Conservation (phyloP, 352 stramenopile genomes). For the Phytophthora agathidicida region DNA sequence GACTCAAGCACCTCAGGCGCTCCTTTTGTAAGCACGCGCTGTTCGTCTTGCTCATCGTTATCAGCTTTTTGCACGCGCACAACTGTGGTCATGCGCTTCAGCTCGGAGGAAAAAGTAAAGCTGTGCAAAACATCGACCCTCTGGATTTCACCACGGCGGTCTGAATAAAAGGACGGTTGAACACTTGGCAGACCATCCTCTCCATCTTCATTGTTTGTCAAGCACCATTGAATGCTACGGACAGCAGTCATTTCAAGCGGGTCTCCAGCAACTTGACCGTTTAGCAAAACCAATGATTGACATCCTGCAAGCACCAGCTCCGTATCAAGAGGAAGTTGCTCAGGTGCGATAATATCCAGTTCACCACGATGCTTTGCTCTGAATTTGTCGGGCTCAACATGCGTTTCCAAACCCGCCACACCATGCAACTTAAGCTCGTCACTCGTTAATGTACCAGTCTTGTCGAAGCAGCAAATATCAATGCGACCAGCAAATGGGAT, state of each 20-base stretch:
- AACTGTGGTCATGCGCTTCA: slow-evolving; percentile 98
- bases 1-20: slow-evolving; percentile 94
- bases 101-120: slow-evolving; percentile 96
- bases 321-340: slow-evolving; percentile 91
- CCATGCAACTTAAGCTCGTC: slow-evolving; percentile 96
- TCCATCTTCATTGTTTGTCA: slow-evolving; percentile 57
- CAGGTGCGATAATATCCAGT: slow-evolving; percentile 80
- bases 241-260: slow-evolving; percentile 98
- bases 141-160: slow-evolving; percentile 56
- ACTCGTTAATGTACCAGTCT: slow-evolving; percentile 98
- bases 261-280: slow-evolving; percentile 96
- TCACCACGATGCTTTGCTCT: slow-evolving; percentile 55
- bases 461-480: slow-evolving; percentile 98
- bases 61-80: slow-evolving; percentile 81
- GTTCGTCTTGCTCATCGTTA: slow-evolving; percentile 74
- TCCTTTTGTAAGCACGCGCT: slow-evolving; percentile 96
- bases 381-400: slow-evolving; percentile 34
- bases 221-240: slow-evolving; percentile 73
- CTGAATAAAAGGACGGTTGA: slow-evolving; percentile 38
- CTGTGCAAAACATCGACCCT: slow-evolving; percentile 95
- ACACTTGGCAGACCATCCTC: slow-evolving; percentile 23
- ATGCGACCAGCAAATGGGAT: slow-evolving; percentile 97
- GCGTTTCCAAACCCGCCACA: slow-evolving; percentile 87
- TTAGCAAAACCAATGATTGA: slow-evolving; percentile 97
- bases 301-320: slow-evolving; percentile 91